Conservation (phyloP, 768 basidiomycete species). For the Terana coerulea region DNA sequence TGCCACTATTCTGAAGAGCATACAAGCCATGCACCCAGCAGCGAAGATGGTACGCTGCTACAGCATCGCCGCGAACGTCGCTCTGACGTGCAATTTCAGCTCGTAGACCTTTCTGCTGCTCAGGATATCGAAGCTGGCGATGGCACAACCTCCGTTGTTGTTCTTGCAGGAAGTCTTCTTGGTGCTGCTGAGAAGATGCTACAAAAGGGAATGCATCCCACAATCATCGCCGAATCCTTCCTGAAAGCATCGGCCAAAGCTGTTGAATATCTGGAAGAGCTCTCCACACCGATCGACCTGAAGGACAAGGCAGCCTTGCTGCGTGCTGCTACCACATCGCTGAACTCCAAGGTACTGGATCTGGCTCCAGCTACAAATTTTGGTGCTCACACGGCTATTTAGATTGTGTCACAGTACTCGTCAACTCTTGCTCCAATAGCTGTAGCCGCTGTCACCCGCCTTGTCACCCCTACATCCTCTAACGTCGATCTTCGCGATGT, state of each 20-base stretch:
- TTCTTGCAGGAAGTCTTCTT: conserved; percentile 89
- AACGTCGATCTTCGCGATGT: conserved; percentile 97
- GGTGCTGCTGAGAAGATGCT: conserved; percentile 97
- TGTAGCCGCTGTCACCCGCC: conserved; percentile 90
- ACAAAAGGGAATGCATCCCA: conserved; percentile 95
- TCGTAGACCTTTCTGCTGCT: conserved; percentile 95
- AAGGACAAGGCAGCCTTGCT: conserved; percentile 81
- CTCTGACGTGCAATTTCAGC: conserved; percentile 39
- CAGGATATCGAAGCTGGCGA: conserved; percentile 99
- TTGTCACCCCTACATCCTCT: conserved; percentile 83
- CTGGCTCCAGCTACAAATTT: no score
- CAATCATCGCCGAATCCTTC: conserved; percentile 95
- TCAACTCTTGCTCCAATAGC: conserved; percentile 98
- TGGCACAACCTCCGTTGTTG: conserved; percentile 96
- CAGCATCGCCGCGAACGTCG: not conserved
- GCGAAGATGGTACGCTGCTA: conserved; percentile 85
- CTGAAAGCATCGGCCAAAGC: conserved; percentile 88
- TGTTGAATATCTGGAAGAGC: conserved; percentile 90
- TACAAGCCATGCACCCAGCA: conserved; percentile 95
- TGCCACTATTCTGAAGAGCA: conserved; percentile 93
- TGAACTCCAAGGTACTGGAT: conserved; percentile 96
- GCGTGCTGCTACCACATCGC: conserved; percentile 89
- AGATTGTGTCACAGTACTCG: conserved; percentile 99
- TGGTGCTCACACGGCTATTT: not conserved
- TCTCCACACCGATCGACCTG: conserved; percentile 89